Percentiles rank a stretch among this genome's conserved stretches.
These are phyloP conservation scores for Blastobotrys muscicola DNA, from an alignment of 805 yeast species.

Conservation along the genomic window DNA sequence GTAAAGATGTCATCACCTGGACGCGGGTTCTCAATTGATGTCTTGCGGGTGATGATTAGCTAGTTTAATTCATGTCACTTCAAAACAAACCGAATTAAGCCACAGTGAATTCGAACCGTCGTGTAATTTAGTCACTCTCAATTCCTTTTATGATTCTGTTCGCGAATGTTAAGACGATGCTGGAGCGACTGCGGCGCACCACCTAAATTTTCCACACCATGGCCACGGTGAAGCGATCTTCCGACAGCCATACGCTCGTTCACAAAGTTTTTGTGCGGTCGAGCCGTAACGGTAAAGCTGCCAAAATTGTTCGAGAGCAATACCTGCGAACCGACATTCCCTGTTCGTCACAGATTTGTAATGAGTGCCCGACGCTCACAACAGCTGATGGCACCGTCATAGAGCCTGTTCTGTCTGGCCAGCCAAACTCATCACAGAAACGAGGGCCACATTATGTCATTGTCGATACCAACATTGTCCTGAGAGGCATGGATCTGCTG, in stretches of 20 bases:
- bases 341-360: constrained; percentile 69
- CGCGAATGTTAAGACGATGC: no score
- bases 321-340: constrained; percentile 89
- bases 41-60: no score
- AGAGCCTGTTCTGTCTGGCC: constrained; percentile 51
- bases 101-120: no score
- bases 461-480: constrained; percentile 78
- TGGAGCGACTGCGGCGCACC: no score
- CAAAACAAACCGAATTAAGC: no score
- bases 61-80: no score
- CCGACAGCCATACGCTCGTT: constrained; percentile 15
- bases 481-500: constrained; percentile 81
- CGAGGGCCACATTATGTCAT: constrained; percentile 73
- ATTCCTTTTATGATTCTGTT: no score
- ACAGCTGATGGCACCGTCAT: constrained; percentile 60
- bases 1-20: neutral
- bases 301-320: constrained; percentile 89
- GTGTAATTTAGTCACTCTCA: no score
- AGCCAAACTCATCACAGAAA: constrained; percentile 39
- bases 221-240: constrained; percentile 7
- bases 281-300: constrained; percentile 62
- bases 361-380: constrained; percentile 44
- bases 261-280: constrained; percentile 84
- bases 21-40: no score
- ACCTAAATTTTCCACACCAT: neutral